Conservation (phyloP, 2,329 filamentous ascomycete species). For the Colletotrichum sublineola region DNA sequence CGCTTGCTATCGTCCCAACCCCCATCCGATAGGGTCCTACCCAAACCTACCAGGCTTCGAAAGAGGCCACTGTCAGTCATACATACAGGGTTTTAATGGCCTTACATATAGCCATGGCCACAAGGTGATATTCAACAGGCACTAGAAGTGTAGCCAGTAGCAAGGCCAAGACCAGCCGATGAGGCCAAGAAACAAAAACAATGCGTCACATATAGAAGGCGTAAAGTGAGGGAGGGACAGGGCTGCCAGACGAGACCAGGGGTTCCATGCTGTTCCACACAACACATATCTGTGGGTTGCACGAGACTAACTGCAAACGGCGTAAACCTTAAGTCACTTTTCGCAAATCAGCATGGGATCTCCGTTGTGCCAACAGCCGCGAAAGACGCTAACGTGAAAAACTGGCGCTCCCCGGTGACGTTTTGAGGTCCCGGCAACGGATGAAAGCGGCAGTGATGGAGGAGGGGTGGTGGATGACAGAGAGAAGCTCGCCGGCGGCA, state of each 20-base stretch:
- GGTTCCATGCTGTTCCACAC: not conserved
- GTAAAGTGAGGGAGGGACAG: not conserved
- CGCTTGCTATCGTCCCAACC: not conserved
- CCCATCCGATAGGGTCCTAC: not conserved
- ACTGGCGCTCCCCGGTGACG: constrained; percentile 20
- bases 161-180: not conserved
- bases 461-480: not conserved
- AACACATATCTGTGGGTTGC: not conserved
- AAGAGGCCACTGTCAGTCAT: not conserved
- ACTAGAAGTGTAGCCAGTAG: not conserved
- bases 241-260: constrained; percentile 7
- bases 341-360: constrained; percentile 7
- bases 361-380: not conserved
- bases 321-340: constrained; percentile 12
- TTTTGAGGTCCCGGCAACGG: not conserved
- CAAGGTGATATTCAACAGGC: not conserved
- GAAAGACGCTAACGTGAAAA: constrained; percentile 16
- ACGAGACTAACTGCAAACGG: constrained; percentile 29
- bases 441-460: constrained; percentile 5
- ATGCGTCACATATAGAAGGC: not conserved
- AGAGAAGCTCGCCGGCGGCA: not conserved
- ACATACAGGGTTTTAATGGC: too few relatives aligned
- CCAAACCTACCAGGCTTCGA: not conserved
- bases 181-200: not conserved
- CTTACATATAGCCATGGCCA: too few relatives aligned